Percentiles rank a stretch among this genome's conserved stretches.
Conservation (phyloP, 2,329 filamentous ascomycete species). For the Aspergillus quadricinctus region DNA sequence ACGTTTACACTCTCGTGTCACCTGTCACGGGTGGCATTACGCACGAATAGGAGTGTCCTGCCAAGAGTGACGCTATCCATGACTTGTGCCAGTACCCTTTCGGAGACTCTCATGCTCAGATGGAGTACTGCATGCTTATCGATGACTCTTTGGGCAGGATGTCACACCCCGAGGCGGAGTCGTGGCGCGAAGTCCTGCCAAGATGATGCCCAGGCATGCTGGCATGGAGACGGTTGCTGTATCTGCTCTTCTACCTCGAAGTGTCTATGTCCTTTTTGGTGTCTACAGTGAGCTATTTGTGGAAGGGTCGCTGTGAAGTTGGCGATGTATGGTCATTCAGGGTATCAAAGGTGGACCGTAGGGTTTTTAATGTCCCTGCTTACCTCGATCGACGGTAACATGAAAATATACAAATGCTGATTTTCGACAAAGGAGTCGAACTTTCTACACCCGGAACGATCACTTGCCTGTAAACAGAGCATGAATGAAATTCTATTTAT, state of each 20-base stretch:
- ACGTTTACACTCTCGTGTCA: no score
- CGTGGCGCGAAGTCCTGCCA: no score
- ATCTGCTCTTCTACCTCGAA: slow-evolving; percentile 6
- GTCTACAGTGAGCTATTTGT: not conserved
- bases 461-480: not conserved
- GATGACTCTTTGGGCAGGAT: no score
- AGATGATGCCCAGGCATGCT: not conserved
- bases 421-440: not conserved
- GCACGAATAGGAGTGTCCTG: not conserved
- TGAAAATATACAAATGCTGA: not conserved
- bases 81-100: no score
- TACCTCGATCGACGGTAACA: not conserved
- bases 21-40: no score
- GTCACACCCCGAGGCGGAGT: no score
- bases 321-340: not conserved
- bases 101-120: no score
- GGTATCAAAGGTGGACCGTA: not conserved
- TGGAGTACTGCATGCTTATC: no score
- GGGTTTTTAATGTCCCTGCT: not conserved
- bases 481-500: not conserved
- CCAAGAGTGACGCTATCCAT: no score
- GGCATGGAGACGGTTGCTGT: slow-evolving; percentile 5
- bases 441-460: not conserved
- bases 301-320: not conserved
- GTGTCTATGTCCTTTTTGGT: not conserved